Evolutionary conservation across 2,329 filamentous ascomycete species (phyloP).

Genomic region (Aspergillus novofumigatus): DNA sequence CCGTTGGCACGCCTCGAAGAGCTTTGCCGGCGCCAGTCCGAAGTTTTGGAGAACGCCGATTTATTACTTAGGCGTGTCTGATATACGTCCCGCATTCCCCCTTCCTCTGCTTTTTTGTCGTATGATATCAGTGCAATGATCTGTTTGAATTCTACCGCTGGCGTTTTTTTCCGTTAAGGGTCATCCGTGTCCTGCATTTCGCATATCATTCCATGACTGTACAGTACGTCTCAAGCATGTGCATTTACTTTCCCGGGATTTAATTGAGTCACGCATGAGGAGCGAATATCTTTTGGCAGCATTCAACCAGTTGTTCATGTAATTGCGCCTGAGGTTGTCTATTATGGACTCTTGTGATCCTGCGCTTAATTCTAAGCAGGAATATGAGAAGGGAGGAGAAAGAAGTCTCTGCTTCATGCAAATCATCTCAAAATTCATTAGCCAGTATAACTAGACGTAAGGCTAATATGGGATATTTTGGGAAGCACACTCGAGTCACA

Average conservation of each 20-base stretch:
- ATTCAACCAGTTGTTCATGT: not conserved
- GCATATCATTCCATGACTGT: not conserved
- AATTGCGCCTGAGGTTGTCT: not conserved
- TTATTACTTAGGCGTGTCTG: constrained; percentile 18
- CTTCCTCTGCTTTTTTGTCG: not conserved
- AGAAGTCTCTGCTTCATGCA: not conserved
- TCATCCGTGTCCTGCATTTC: not conserved
- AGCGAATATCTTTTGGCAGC: not conserved
- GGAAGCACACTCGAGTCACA: not conserved
- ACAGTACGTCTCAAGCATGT: not conserved
- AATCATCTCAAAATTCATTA: not conserved
- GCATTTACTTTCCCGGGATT: not conserved
- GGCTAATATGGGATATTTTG: not conserved
- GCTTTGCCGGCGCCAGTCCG: constrained; percentile 63
- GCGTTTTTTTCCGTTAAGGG: not conserved
- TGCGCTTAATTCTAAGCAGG: not conserved
- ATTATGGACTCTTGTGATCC: not conserved
- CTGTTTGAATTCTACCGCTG: not conserved
- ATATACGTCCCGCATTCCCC: not conserved
- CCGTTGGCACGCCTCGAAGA: constrained; percentile 66
- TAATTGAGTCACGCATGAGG: not conserved
- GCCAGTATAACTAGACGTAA: not conserved
- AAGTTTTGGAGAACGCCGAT: constrained; percentile 50
- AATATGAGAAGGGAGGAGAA: not conserved
- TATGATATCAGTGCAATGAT: not conserved